phyloP scores from a whole-genome alignment of 2,329 filamentous ascomycete species.

The Byssochlamys sp. region DNA sequence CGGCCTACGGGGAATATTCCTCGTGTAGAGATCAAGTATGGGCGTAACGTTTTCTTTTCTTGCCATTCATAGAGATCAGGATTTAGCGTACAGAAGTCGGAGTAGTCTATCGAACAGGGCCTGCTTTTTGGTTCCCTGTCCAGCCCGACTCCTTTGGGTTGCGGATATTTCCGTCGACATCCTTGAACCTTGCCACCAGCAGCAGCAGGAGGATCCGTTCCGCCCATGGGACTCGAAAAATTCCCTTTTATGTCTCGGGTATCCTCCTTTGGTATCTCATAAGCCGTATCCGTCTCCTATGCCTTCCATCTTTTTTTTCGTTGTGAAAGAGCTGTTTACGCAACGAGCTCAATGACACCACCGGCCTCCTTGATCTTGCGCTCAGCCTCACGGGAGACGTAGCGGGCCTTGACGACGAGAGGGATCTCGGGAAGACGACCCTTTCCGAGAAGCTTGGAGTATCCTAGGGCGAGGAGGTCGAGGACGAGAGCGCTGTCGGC shows the following conservation, averaged over 20 bases:
- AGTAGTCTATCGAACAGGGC: not conserved
- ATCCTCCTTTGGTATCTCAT: not conserved
- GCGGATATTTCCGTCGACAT: not conserved
- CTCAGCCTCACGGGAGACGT: constrained; percentile 92
- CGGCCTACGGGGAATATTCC: not conserved
- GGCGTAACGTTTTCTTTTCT: not conserved
- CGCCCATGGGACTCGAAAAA: not conserved
- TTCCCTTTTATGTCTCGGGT: not conserved
- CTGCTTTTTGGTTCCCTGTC: not conserved
- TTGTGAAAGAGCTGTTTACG: constrained; percentile 46
- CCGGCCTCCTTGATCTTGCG: constrained; percentile 98
- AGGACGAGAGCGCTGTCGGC: constrained; percentile 91
- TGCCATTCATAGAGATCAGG: not conserved
- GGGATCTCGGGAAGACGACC: constrained; percentile 88
- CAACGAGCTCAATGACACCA: constrained; percentile 89
- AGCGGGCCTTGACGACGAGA: constrained; percentile 86
- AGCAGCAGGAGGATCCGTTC: not conserved
- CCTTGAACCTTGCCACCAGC: not conserved
- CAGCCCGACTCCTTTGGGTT: not conserved
- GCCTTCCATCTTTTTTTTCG: not conserved
- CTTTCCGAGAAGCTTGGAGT: constrained; percentile 98
- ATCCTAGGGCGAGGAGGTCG: constrained; percentile 92
- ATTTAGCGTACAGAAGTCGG: not conserved
- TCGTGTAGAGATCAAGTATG: not conserved
- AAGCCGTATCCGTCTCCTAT: not conserved